Conservation (phyloP, 345 rosid genomes). For the Hypericum perforatum region DNA sequence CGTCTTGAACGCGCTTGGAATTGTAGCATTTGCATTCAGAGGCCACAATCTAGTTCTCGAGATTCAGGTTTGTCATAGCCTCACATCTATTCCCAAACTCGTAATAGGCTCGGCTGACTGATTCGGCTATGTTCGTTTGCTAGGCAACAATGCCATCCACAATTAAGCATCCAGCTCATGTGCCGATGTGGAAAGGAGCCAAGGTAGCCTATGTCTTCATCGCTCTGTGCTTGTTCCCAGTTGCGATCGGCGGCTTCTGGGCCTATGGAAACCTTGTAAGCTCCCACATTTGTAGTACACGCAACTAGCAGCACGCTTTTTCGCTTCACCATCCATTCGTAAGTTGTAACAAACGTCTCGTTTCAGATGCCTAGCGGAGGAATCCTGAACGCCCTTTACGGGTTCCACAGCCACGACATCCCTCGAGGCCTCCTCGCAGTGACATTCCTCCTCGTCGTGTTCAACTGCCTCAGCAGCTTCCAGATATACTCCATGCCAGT, state of each 20-base stretch:
- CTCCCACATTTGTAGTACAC: neutral
- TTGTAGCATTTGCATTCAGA: constrained; percentile 83
- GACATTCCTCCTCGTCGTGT: constrained; percentile 81
- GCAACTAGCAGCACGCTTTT: neutral
- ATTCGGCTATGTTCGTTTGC: constrained; percentile 1
- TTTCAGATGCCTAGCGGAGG: constrained; percentile 89
- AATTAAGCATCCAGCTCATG: constrained; percentile 93
- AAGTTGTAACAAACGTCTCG: neutral
- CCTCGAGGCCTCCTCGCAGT: constrained; percentile 81
- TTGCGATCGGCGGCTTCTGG: constrained; percentile 95
- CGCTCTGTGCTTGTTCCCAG: constrained; percentile 77
- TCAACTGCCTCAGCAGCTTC: constrained; percentile 85
- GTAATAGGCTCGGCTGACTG: no score
- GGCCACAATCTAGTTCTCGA: constrained; percentile 87
- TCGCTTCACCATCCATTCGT: neutral
- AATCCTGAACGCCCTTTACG: constrained; percentile 69
- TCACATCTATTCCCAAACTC: no score
- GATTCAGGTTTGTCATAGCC: no score
- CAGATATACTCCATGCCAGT: constrained; percentile 96
- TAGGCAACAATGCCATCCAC: constrained; percentile 99
- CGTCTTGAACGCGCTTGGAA: constrained; percentile 86
- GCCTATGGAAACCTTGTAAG: constrained; percentile 94
- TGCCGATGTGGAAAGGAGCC: constrained; percentile 99
- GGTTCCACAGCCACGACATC: constrained; percentile 81
- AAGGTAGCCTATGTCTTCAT: constrained; percentile 85